Percentiles rank a stretch among this genome's conserved stretches.
Conservation (phyloP, 352 stramenopile genomes). For the Globisporangium barbulae region DNA sequence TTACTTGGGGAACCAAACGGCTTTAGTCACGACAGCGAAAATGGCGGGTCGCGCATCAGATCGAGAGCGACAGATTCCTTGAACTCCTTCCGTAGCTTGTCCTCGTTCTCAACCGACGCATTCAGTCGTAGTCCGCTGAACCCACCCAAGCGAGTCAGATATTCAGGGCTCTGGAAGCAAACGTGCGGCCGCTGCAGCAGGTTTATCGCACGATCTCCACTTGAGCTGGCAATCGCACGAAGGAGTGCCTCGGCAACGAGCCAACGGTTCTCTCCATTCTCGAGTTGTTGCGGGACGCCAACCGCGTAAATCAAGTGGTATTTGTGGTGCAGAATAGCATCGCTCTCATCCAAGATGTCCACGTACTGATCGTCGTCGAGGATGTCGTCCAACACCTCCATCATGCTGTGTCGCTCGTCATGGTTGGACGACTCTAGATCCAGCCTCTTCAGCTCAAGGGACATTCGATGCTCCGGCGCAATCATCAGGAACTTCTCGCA, state of each 20-base stretch:
- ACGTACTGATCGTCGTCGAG: constrained; percentile 47
- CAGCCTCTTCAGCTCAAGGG: constrained; percentile 81
- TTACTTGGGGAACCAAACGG: constrained; percentile 17
- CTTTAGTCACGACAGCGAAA: constrained; percentile 68
- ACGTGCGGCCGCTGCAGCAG: constrained; percentile 43
- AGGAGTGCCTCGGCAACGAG: constrained; percentile 48
- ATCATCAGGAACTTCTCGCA: constrained; percentile 62
- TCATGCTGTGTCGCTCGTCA: constrained; percentile 14
- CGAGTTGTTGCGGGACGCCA: constrained; percentile 41
- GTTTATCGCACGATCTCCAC: constrained; percentile 20
- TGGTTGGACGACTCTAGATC: constrained; percentile 33
- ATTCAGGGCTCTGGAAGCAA: constrained; percentile 34
- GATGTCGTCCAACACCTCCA: constrained; percentile 30
- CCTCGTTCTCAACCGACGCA: constrained; percentile 17
- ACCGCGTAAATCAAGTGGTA: constrained; percentile 90
- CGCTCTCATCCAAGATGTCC: constrained; percentile 88
- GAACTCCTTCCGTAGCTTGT: constrained; percentile 20
- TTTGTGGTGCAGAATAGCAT: constrained; percentile 84
- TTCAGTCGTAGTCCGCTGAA: constrained; percentile 48
- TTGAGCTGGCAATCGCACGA: constrained; percentile 17
- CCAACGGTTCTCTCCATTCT: constrained; percentile 50
- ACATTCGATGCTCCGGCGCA: constrained; percentile 85
- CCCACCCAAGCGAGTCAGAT: constrained; percentile 27
- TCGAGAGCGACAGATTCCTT: constrained; percentile 48
- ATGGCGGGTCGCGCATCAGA: constrained; percentile 54